phyloP scores from a whole-genome alignment of 2,329 filamentous ascomycete genomes.

The Nemania sp. region DNA sequence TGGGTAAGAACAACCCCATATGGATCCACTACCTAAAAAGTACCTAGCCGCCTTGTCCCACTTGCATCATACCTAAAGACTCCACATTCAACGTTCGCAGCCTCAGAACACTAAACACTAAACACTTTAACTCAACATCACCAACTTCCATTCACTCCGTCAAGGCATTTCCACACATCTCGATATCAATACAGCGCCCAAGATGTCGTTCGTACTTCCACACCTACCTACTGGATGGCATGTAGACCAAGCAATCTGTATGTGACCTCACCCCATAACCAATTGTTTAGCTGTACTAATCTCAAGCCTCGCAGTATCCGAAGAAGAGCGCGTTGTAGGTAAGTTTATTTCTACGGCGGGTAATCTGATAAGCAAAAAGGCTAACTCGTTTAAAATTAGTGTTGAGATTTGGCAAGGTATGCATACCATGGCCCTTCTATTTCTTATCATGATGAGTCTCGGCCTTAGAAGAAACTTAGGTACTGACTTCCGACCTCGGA shows the following conservation, averaged over 20 bases:
- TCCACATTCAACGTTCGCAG: background rate
- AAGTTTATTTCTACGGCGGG: constrained; percentile 6
- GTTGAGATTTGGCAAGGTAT: constrained; percentile 37
- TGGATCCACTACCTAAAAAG: background rate
- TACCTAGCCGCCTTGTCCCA: background rate
- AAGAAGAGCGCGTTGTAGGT: constrained; percentile 87
- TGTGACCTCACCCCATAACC: background rate
- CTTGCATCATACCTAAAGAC: constrained; percentile 26
- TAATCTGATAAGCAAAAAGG: background rate
- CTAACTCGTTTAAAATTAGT: constrained; percentile 23
- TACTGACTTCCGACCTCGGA: constrained; percentile 81
- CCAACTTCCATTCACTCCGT: background rate
- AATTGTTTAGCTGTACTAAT: constrained; percentile 16
- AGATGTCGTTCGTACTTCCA: constrained; percentile 86
- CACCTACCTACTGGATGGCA: constrained; percentile 96
- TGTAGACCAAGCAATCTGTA: constrained; percentile 90
- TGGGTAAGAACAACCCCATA: background rate
- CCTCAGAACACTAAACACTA: too few relatives aligned
- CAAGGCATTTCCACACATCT: background rate
- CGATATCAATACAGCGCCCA: background rate
- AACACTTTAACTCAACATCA: constrained; percentile 7
- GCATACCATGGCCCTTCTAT: background rate
- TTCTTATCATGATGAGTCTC: background rate
- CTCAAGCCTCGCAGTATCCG: constrained; percentile 58
- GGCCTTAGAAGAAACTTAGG: constrained; percentile 57